A percentile compares a stretch with the other conserved stretches of the same genome.
Conservation (phyloP, 305 asterid species). For the Fraxinus sp. region DNA sequence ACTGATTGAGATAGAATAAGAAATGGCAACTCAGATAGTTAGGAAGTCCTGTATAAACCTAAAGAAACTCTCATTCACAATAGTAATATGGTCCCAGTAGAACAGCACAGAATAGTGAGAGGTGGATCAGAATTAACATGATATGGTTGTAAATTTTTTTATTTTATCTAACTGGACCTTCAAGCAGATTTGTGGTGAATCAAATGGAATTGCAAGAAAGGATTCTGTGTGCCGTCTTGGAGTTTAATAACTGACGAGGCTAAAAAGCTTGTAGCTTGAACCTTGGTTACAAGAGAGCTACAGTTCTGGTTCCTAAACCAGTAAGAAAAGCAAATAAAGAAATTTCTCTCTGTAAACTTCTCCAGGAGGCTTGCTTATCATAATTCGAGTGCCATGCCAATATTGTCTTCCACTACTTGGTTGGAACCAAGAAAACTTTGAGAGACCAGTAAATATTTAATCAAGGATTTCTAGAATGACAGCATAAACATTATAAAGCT, state of each 20-base stretch:
- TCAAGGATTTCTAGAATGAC: conserved; percentile 3
- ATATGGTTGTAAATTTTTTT: neutral
- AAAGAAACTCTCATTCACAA: neutral
- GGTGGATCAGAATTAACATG: neutral
- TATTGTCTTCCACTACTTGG: neutral
- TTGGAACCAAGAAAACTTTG: too few species aligned
- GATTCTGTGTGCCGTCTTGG: neutral
- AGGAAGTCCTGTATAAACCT: neutral
- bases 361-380: neutral
- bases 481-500: neutral
- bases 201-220: neutral
- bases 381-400: neutral
- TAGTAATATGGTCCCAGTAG: neutral
- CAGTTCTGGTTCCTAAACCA: neutral
- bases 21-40: neutral
- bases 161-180: neutral
- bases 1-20: neutral
- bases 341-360: neutral
- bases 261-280: neutral
- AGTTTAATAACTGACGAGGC: neutral
- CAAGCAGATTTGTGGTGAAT: neutral
- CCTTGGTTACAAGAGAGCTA: neutral
- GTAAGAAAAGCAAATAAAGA: neutral
- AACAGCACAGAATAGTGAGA: neutral
- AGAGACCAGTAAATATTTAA: neutral